These are phyloP conservation scores for Myochromella boudieri DNA, from an alignment of 768 basidiomycete species.

Conservation along the genomic window DNA sequence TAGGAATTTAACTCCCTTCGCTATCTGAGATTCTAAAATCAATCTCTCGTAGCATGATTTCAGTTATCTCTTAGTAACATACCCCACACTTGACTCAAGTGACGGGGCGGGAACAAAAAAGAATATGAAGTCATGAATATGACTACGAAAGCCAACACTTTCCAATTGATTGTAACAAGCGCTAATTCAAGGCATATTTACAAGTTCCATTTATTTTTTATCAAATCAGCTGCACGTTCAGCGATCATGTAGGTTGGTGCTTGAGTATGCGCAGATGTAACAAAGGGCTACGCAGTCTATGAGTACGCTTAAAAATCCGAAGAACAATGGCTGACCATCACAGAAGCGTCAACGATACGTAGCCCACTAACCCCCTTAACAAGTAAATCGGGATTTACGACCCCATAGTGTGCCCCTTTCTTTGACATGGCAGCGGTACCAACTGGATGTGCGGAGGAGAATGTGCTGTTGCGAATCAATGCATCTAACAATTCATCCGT, in stretches of 20 bases:
- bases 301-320: too few relatives aligned
- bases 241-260: conserved; percentile 22
- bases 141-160: too few relatives aligned
- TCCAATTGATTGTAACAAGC: too few relatives aligned
- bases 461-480: conserved; percentile 9
- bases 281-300: too few relatives aligned
- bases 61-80: too few relatives aligned
- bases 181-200: too few relatives aligned
- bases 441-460: conserved; percentile 23
- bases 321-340: conserved; percentile 22
- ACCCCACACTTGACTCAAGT: too few relatives aligned
- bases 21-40: too few relatives aligned
- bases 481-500: conserved; percentile 7
- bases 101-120: too few relatives aligned
- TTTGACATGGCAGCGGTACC: conserved; percentile 30
- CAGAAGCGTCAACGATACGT: conserved; percentile 33
- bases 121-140: too few relatives aligned
- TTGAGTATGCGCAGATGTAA: conserved; percentile 22
- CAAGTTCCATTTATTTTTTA: conserved; percentile 11
- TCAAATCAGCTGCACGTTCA: conserved; percentile 25
- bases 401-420: conserved; percentile 23
- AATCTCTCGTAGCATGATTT: too few relatives aligned
- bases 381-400: conserved; percentile 29
- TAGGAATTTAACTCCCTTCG: too few relatives aligned
- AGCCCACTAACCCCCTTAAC: conserved; percentile 31